Percentiles rank a stretch among this genome's conserved stretches.
Conservation (phyloP, 2,329 filamentous ascomycete genomes). For the Cytospora mali region DNA sequence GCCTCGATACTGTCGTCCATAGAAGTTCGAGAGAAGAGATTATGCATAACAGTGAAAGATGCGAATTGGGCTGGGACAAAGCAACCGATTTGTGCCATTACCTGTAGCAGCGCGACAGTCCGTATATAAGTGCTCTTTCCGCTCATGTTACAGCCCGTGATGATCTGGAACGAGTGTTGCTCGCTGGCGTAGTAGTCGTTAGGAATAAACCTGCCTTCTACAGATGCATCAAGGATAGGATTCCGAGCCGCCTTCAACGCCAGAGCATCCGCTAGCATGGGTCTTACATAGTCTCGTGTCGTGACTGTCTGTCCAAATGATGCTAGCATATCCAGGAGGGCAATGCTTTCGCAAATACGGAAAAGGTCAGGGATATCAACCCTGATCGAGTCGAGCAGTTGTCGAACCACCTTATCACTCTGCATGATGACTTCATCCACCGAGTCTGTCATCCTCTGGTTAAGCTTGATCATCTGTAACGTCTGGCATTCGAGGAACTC, state of each 20-base stretch:
- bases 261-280: constrained; percentile 63
- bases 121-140: constrained; percentile 96
- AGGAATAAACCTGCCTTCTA: constrained; percentile 65
- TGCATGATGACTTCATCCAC: constrained; percentile 82
- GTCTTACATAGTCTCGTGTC: constrained; percentile 64
- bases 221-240: constrained; percentile 66
- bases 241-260: constrained; percentile 69
- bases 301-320: constrained; percentile 77
- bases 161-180: constrained; percentile 83
- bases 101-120: constrained; percentile 76
- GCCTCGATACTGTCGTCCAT: constrained; percentile 86
- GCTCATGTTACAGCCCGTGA: constrained; percentile 98
- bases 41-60: constrained; percentile 75
- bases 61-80: constrained; percentile 89
- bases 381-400: constrained; percentile 73
- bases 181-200: constrained; percentile 88
- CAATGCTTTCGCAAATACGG: constrained; percentile 82
- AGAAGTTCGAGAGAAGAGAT: constrained; percentile 85
- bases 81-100: constrained; percentile 93
- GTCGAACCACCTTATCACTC: constrained; percentile 75
- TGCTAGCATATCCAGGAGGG: constrained; percentile 82
- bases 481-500: constrained; percentile 87
- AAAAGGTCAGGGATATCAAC: constrained; percentile 74
- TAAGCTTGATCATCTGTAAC: constrained; percentile 79
- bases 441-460: constrained; percentile 74